These are phyloP conservation scores for Spatholobus suberectus DNA, from an alignment of 306 rosid genomes.

Conservation along the genomic window DNA sequence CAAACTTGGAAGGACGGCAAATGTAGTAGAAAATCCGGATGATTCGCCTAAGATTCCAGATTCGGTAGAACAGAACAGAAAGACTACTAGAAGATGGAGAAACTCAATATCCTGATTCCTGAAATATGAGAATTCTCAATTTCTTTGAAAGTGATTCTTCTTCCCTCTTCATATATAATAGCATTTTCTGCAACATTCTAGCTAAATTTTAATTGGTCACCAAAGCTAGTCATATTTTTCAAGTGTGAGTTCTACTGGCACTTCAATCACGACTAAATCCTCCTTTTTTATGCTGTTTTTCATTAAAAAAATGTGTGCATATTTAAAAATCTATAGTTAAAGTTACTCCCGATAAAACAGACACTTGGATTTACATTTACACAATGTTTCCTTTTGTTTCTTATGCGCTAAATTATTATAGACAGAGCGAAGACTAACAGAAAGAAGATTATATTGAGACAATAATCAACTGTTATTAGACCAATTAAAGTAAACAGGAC, in stretches of 20 bases:
- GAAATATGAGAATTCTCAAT: constrained; percentile 10
- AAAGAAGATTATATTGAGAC: neutral
- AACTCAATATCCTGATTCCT: constrained; percentile 91
- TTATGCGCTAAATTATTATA: neutral
- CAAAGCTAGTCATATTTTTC: constrained; percentile 39
- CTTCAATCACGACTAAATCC: neutral
- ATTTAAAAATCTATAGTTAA: neutral
- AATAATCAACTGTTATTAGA: neutral
- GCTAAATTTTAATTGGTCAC: constrained; percentile 46
- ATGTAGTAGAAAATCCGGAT: constrained; percentile 60
- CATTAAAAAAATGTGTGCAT: too few species aligned
- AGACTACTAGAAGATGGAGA: constrained; percentile 91
- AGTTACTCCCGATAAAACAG: neutral
- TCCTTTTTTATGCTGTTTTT: neutral
- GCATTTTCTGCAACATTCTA: constrained; percentile 19
- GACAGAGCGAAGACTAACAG: neutral
- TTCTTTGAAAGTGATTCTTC: neutral
- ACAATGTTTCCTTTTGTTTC: neutral
- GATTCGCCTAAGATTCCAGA: constrained; percentile 51
- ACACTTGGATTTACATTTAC: neutral
- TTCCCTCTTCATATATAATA: neutral
- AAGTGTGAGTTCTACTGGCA: constrained; percentile 40
- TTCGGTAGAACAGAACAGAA: constrained; percentile 59
- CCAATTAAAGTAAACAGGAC: neutral
- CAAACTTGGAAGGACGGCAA: constrained; percentile 72